A percentile compares a stretch with the other conserved stretches of the same genome.
Evolutionary conservation across 83 land plant genomes (phyloP).

Genomic region (Picea mariana): DNA sequence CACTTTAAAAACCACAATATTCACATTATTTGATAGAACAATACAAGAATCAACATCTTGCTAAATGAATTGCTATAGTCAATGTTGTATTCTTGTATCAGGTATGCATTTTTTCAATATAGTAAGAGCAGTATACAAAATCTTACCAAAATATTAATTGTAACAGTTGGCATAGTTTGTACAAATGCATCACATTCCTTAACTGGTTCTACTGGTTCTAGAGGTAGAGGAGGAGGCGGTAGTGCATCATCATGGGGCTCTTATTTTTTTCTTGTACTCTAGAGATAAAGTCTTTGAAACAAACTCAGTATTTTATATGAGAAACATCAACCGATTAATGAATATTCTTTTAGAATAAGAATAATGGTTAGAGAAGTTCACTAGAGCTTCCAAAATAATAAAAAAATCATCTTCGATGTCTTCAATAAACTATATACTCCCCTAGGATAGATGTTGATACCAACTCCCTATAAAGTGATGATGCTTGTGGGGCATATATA

Average conservation of each 20-base stretch:
- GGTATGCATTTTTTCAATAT: neutral
- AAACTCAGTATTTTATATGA: neutral
- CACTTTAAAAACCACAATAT: neutral
- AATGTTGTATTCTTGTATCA: neutral
- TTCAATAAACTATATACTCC: neutral
- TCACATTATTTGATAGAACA: neutral
- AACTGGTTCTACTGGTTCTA: slow-evolving; percentile 64
- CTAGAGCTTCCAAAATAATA: neutral
- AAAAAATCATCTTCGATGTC: neutral
- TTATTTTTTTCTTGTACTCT: slow-evolving; percentile 50
- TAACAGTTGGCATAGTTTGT: slow-evolving; percentile 22
- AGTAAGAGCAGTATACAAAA: neutral
- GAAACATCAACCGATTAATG: neutral
- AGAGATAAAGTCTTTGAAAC: slow-evolving; percentile 46
- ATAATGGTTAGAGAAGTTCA: neutral
- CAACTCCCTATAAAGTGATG: slow-evolving; percentile 44
- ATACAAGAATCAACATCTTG: neutral
- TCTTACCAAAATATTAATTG: slow-evolving; percentile 62
- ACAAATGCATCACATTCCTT: slow-evolving; percentile 46
- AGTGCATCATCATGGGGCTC: slow-evolving; percentile 37
- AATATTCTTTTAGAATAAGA: neutral
- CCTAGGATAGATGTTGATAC: slow-evolving; percentile 21
- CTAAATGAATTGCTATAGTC: neutral
- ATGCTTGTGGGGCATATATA: no score
- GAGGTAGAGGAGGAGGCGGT: slow-evolving; percentile 50